Evolutionary conservation across 108 stramenopile species (phyloP), one percentile per base, ranked within the genome.

Genomic region (Epipyxis sp.): DNA sequence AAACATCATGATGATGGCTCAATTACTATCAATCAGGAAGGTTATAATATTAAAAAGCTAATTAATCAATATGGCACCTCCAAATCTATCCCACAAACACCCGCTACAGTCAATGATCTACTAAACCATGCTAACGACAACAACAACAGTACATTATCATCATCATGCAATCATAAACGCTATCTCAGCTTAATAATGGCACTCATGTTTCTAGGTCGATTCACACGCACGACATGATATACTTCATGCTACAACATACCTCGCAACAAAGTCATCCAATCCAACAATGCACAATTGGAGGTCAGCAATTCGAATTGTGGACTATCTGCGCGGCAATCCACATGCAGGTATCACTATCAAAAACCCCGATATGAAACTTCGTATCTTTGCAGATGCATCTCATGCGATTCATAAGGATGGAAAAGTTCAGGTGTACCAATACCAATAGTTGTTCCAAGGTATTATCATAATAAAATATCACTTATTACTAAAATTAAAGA

Each of bases 321-420:
- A 10, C 3, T 65, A 65, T 37, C 61, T 65, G 6, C 10, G 6
- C 34, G 61, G 61, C 25, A 65, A 16, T 35, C 27, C 27, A 3
- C 6, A 3, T 3, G 6, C 34, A 3, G 35, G 35, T 10, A 10
- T 65, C 6, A 10, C 10, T 32, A 32, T 65, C 61, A 50, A 50
- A 50, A 20, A 6, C 46, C 54, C 54, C 54, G 34, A 37, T 29
- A 65, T 6, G 13, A 65, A 16, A 6, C 61, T 65, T 13, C 34
- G 10, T 16, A 65, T 65, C 61, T 65, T 35, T 65, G 61, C 61
- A 3, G 61, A 65, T 25, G 61, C 61, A 35, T 65, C 61, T 29
- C 61, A 65, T 32, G 20, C 30, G 10, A 37, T 65, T 37, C 61
- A 65, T 32, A 16, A 16, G 6, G 35, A 29, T 65, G 61, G 61